Evolutionary conservation across 768 basidiomycete species (phyloP), one percentile per base, ranked within the genome.

Genomic region (Pisolithus tinctorius): DNA sequence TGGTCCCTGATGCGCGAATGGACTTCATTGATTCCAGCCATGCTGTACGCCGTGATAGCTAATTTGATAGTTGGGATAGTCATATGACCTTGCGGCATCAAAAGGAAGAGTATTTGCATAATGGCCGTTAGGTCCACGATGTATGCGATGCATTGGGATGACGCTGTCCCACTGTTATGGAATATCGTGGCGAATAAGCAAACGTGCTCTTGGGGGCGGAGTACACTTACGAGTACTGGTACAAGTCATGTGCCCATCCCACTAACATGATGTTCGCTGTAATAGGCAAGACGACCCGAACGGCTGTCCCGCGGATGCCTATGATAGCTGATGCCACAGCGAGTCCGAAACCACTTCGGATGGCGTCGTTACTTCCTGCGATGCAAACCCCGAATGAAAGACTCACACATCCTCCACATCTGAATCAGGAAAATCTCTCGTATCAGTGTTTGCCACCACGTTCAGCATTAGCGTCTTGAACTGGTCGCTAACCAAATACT

Each of bases 101-200:
- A 31, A n/a, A 53, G 52, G 48, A 61, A 63, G 17, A 63, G 29
- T 23, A 50, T 58, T 38, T 64, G 63, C 56, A 64, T 58, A 14
- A 64, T 45, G 26, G 59, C 50, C 0, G 56, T 64, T 14, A 64
- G 36, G 51, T 64, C 63, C 45, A 63, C 52, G 37, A 64, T 63
- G 43, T 64, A 64, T 17, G 55, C 54, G 52, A 64, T 64, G 8
- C 60, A 44, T 27, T 53, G 58, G 16, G 55, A 53, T 23, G 54
- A 34, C 17, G 51, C 40, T 17, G 26, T 36, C 4, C 29, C 20
- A 26, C 36, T 48, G 42, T 34, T 2, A 29, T 17, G 36, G 34
- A 26, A 14, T 4, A 11, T 23, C n/a, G 3, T 44, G 29, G 26
- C 20, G 11, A 14, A 38, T 47, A 6, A 48, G 29, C 38, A 25